Conservation (phyloP, 441 rosid genomes). For the Syzygium malaccense region DNA sequence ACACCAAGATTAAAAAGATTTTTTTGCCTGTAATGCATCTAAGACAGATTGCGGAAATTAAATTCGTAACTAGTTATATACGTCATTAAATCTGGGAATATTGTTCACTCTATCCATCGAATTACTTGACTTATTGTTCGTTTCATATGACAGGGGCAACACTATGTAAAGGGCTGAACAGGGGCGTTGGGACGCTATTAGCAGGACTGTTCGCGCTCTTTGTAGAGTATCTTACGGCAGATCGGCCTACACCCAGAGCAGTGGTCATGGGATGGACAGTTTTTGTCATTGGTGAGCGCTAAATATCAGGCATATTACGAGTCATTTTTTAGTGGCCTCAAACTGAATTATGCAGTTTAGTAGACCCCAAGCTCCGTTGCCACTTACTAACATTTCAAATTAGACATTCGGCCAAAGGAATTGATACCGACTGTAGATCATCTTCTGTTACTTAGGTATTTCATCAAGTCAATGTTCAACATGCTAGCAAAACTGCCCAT, state of each 20-base stretch:
- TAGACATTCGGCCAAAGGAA: not conserved
- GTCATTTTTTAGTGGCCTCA: not conserved
- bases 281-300: conserved; percentile 47
- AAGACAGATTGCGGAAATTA: not conserved
- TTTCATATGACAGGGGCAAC: conserved; percentile 55
- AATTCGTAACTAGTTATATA: not conserved
- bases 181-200: conserved; percentile 67
- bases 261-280: conserved; percentile 68
- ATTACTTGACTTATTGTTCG: not conserved
- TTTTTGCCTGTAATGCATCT: not conserved
- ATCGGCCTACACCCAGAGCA: conserved; percentile 47
- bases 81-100: not conserved
- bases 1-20: not conserved
- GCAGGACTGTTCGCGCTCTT: conserved; percentile 73
- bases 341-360: not conserved
- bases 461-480: not conserved
- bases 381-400: not conserved
- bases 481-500: not conserved
- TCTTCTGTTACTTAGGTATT: not conserved
- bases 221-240: conserved; percentile 48
- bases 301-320: not conserved
- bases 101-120: not conserved
- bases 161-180: conserved; percentile 72
- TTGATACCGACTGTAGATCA: not conserved
- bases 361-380: not conserved